These are phyloP conservation scores for Paramecium biaurelia DNA, from an alignment of 73 alveolate species.

Conservation along the genomic window DNA sequence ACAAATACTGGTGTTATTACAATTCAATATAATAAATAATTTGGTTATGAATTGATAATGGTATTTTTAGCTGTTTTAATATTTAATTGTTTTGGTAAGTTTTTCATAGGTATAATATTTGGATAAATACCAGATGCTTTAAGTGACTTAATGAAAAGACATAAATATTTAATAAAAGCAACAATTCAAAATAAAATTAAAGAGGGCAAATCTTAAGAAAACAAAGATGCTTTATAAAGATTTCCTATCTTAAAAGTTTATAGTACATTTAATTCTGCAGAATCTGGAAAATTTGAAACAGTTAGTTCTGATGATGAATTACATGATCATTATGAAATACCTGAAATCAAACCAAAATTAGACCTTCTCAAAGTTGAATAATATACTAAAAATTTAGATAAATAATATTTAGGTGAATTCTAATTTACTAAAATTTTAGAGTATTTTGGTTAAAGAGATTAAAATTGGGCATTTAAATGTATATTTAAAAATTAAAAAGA, in stretches of 20 bases:
- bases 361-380: background rate
- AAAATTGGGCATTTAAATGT: background rate
- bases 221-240: background rate
- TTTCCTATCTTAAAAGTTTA: background rate
- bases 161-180: background rate
- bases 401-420: background rate
- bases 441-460: background rate
- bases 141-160: background rate
- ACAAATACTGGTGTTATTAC: background rate
- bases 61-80: background rate
- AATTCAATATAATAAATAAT: background rate
- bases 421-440: background rate
- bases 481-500: background rate
- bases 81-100: background rate
- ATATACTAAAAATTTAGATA: background rate
- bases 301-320: background rate
- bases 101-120: background rate
- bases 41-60: background rate
- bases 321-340: background rate
- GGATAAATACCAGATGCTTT: background rate
- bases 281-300: background rate
- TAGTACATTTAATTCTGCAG: background rate
- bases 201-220: background rate
- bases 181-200: background rate
- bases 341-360: background rate